Evolutionary conservation across 202 grass and related monocot species (phyloP).

Genomic region (Panicum hallii): DNA sequence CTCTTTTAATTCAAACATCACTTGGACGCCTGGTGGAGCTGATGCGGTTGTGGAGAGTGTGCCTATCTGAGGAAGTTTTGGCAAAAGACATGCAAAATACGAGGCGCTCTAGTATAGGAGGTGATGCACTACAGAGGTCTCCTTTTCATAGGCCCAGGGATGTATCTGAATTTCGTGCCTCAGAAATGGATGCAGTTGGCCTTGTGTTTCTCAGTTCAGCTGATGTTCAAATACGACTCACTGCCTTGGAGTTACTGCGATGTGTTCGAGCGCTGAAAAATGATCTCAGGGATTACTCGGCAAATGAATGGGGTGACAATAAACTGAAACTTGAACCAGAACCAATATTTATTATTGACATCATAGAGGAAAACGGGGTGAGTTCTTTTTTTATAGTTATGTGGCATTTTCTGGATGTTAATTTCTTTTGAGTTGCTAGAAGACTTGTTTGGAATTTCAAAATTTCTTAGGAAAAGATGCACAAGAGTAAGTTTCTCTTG

Average conservation of each 20-base stretch:
- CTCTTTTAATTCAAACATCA: constrained; percentile 94
- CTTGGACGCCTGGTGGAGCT: constrained; percentile 87
- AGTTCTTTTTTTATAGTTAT: constrained; percentile 50
- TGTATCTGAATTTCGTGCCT: constrained; percentile 76
- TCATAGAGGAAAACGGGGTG: constrained; percentile 98
- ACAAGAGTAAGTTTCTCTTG: constrained; percentile 10
- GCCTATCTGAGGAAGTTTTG: constrained; percentile 83
- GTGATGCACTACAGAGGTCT: constrained; percentile 64
- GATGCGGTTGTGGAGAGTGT: constrained; percentile 89
- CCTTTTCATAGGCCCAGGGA: constrained; percentile 67
- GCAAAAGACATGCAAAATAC: constrained; percentile 65
- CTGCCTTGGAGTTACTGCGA: constrained; percentile 90
- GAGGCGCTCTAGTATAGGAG: constrained; percentile 61
- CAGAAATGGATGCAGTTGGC: constrained; percentile 98
- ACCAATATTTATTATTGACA: constrained; percentile 97
- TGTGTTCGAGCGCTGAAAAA: constrained; percentile 87
- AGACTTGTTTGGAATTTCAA: constrained; percentile 27
- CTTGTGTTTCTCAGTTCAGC: constrained; percentile 96
- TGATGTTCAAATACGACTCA: constrained; percentile 97
- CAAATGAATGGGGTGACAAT: constrained; percentile 70
- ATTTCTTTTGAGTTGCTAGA: constrained; percentile 31
- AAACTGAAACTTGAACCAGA: constrained; percentile 89
- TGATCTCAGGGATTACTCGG: constrained; percentile 77
- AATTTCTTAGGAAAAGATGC: constrained; percentile 32
- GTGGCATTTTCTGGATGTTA: constrained; percentile 16